Conservation (phyloP, 768 basidiomycete genomes). For the Peribolospora baueri region DNA sequence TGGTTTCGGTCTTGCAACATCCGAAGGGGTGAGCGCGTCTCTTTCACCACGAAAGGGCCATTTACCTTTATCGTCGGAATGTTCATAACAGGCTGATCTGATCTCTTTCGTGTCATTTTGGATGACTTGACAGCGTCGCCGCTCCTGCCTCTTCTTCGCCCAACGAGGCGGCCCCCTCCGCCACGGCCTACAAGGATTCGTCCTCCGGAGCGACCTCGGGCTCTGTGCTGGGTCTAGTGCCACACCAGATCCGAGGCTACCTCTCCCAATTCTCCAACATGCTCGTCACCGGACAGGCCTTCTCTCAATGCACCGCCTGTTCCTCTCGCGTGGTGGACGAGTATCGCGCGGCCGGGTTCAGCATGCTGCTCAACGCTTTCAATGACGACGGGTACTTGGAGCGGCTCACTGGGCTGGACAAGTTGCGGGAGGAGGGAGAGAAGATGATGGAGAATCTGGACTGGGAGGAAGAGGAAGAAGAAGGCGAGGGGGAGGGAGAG, state of each 20-base stretch:
- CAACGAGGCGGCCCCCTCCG: neutral
- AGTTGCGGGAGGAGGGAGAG: slow-evolving; percentile 47
- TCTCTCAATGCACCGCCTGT: slow-evolving; percentile 71
- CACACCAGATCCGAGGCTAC: slow-evolving; percentile 82
- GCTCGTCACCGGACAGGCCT: slow-evolving; percentile 64
- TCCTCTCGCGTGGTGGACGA: slow-evolving; percentile 37
- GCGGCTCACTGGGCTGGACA: slow-evolving; percentile 49
- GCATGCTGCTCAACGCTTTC: slow-evolving; percentile 54
- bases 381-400: slow-evolving; percentile 58
- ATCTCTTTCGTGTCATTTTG: neutral
- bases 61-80: neutral
- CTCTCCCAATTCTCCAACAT: slow-evolving; percentile 66
- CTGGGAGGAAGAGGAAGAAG: slow-evolving; percentile 40
- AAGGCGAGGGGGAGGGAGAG: slow-evolving; percentile 13
- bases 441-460: slow-evolving; percentile 39
- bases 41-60: neutral
- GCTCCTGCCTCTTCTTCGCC: neutral
- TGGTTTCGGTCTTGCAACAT: slow-evolving; percentile 71
- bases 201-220: neutral
- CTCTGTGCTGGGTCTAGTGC: slow-evolving; percentile 55
- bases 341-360: slow-evolving; percentile 57
- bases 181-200: neutral
- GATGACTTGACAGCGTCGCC: neutral
- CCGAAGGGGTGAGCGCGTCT: slow-evolving; percentile 38
- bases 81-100: neutral